Evolutionary conservation across 176 grass and related monocot genomes (phyloP).

Genomic region (Luzula sylvatica): DNA sequence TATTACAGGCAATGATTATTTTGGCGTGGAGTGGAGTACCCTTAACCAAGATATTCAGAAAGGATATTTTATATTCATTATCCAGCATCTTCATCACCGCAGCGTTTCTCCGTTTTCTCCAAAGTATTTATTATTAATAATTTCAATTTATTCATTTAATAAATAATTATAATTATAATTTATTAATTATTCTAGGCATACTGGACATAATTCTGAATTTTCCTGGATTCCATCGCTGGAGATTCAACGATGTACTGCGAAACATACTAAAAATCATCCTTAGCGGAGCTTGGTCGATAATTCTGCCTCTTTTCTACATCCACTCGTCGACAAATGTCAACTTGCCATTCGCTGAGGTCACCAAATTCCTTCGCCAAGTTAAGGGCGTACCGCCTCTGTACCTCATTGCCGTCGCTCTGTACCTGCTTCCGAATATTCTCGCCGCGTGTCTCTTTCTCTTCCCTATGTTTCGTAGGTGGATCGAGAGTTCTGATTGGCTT

Average conservation of each 20-base stretch:
- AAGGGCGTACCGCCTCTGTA: conserved; percentile 80
- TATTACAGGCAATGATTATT: conserved; percentile 72
- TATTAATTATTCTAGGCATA: no score
- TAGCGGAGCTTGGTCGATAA: conserved; percentile 60
- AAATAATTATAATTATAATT: no score
- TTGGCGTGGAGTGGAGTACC: conserved; percentile 61
- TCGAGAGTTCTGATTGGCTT: conserved; percentile 81
- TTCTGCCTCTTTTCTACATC: conserved; percentile 85
- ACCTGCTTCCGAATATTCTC: conserved; percentile 76
- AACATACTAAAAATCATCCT: conserved; percentile 69
- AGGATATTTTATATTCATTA: conserved; percentile 65
- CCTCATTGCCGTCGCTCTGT: conserved; percentile 67
- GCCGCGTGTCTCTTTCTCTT: conserved; percentile 57
- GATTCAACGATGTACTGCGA: conserved; percentile 60
- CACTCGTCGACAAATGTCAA: conserved; percentile 36
- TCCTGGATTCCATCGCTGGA: conserved; percentile 67
- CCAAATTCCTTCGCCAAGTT: conserved; percentile 38
- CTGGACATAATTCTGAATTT: conserved; percentile 92
- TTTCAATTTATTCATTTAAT: neutral
- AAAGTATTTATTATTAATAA: conserved; percentile 40
- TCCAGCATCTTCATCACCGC: conserved; percentile 93
- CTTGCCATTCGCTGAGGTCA: conserved; percentile 35
- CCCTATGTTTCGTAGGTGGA: conserved; percentile 80
- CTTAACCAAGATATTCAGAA: conserved; percentile 45
- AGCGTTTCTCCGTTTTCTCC: conserved; percentile 68